Conservation (phyloP, 805 yeast species). For the Torulaspora franciscae region DNA sequence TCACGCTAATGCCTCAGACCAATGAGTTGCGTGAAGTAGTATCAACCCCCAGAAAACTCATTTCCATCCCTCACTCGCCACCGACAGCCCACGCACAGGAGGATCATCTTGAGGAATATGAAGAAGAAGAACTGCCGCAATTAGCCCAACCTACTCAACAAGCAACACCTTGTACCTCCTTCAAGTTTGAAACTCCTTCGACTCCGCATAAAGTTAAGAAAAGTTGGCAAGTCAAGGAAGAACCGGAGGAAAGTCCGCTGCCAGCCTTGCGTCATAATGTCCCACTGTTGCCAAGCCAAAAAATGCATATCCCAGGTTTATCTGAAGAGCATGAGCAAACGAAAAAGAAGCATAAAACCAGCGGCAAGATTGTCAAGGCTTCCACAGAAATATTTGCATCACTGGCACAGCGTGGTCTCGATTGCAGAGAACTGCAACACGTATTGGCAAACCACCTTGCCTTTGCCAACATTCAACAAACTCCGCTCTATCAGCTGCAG, state of each 20-base stretch:
- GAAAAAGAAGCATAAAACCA: slow-evolving; percentile 7
- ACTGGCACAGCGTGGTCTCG: slow-evolving; percentile 33
- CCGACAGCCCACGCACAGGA: slow-evolving; percentile 10
- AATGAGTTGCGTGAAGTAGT: slow-evolving; percentile 18
- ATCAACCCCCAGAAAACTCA: slow-evolving; percentile 20
- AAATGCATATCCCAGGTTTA: neutral
- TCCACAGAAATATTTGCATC: slow-evolving; percentile 4
- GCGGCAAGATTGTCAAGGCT: neutral
- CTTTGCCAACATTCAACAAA: slow-evolving; percentile 79
- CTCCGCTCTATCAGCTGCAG: slow-evolving; percentile 71
- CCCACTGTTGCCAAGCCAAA: slow-evolving; percentile 4
- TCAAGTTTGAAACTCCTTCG: slow-evolving; percentile 2
- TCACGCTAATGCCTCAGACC: slow-evolving; percentile 22
- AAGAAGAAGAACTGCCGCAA: neutral
- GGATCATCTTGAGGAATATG: neutral
- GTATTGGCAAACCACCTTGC: slow-evolving; percentile 81
- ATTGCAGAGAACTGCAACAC: slow-evolving; percentile 52
- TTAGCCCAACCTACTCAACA: neutral
- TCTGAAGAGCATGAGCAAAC: slow-evolving; percentile 1
- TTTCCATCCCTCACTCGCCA: slow-evolving; percentile 17
- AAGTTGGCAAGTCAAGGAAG: neutral
- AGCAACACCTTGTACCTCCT: slow-evolving; percentile 1
- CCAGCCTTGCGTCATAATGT: neutral
- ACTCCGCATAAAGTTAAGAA: slow-evolving; percentile 8
- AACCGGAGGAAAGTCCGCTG: neutral